Percentiles rank a stretch among this genome's conserved stretches.
phyloP scores from a whole-genome alignment of 2,329 filamentous ascomycete genomes.

The Colletotrichum scovillei region DNA sequence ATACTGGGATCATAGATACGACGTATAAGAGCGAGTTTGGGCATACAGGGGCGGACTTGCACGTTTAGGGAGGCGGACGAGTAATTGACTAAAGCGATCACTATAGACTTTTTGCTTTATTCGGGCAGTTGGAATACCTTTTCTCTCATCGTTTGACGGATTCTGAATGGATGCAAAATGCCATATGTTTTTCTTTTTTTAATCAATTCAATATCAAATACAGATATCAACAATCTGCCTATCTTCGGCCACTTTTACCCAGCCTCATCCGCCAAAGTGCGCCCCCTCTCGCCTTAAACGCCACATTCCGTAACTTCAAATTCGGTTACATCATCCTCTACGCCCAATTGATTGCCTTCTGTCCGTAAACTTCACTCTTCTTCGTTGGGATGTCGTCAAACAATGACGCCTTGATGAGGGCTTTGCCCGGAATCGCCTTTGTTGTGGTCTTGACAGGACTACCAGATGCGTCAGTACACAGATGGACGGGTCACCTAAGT shows the following conservation, averaged over 20 bases:
- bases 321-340: neutral
- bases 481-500: neutral
- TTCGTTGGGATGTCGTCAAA: constrained; percentile 25
- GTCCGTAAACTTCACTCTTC: neutral
- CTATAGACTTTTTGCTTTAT: neutral
- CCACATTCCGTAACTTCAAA: neutral
- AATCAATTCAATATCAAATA: too few species aligned
- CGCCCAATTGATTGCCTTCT: constrained; percentile 13
- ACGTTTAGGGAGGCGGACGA: neutral
- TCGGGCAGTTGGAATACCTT: neutral
- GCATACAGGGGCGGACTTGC: neutral
- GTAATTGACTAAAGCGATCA: too few species aligned
- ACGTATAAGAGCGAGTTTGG: constrained; percentile 18
- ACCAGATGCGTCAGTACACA: neutral
- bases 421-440: neutral
- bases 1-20: neutral
- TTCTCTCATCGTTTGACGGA: neutral
- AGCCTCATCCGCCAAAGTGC: neutral
- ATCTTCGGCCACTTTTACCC: neutral
- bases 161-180: neutral
- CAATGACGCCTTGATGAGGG: constrained; percentile 25
- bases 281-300: neutral
- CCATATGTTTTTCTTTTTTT: too few species aligned
- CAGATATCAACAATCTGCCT: neutral
- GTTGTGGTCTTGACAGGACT: constrained; percentile 17